phyloP scores from a whole-genome alignment of 1,284 basidiomycete genomes.

The Irpex lacteus region DNA sequence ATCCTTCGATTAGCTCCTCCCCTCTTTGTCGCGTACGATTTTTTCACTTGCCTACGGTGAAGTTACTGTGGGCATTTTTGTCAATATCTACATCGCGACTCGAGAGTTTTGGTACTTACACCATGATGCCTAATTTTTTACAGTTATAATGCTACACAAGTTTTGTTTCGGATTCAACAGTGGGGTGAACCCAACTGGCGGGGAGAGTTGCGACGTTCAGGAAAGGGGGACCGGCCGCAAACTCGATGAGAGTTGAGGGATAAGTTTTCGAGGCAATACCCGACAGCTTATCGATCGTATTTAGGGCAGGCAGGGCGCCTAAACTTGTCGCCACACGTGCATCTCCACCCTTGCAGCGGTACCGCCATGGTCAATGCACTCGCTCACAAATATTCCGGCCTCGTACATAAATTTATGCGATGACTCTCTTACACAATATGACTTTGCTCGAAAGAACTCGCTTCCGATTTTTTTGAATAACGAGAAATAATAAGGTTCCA shows the following conservation, averaged over 20 bases:
- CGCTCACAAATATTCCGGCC: too few relatives aligned
- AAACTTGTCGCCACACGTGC: neutral
- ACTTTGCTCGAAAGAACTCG: too few relatives aligned
- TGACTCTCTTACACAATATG: too few relatives aligned
- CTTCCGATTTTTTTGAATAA: too few relatives aligned
- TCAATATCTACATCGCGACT: slow-evolving; percentile 15
- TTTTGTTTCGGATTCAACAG: neutral
- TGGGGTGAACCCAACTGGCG: slow-evolving; percentile 18
- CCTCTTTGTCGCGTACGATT: neutral
- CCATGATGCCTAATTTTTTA: slow-evolving; percentile 63
- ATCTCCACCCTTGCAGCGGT: neutral
- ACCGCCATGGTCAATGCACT: too few relatives aligned
- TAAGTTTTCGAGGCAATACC: slow-evolving; percentile 17
- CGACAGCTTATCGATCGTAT: slow-evolving; percentile 31
- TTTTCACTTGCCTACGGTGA: slow-evolving; percentile 72
- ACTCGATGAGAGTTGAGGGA: slow-evolving; percentile 18
- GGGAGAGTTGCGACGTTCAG: slow-evolving; percentile 16
- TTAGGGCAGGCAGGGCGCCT: slow-evolving; percentile 29
- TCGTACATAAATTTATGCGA: too few relatives aligned
- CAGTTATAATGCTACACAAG: slow-evolving; percentile 30
- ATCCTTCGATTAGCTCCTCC: neutral
- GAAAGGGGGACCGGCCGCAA: slow-evolving; percentile 27
- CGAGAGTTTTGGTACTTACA: slow-evolving; percentile 49
- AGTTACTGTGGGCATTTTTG: slow-evolving; percentile 64
- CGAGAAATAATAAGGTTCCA: too few relatives aligned